These are phyloP conservation scores for Schoenoplectus tabernaemontani DNA, from an alignment of 202 grass and related monocot species.

Conservation along the genomic window DNA sequence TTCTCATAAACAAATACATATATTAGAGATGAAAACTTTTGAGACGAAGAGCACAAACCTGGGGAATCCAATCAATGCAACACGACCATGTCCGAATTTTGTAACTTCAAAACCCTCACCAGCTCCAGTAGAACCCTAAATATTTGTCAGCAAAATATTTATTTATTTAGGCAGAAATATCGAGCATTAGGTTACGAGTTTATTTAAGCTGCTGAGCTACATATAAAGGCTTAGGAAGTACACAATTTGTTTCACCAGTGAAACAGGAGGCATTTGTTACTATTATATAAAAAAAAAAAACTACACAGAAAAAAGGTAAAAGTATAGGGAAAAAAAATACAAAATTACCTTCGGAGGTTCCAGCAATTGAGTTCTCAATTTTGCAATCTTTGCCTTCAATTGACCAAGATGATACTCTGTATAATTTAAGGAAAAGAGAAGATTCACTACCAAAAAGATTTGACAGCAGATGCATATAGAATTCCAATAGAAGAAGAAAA, in stretches of 20 bases:
- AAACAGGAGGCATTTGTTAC: too few species aligned
- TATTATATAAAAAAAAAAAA: too few species aligned
- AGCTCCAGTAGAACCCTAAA: slow-evolving; percentile 79
- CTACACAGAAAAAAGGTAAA: background rate
- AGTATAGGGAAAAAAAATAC: background rate
- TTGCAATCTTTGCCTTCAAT: slow-evolving; percentile 95
- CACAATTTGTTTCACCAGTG: too few species aligned
- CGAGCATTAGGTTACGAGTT: background rate
- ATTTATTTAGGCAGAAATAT: background rate
- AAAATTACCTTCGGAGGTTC: slow-evolving; percentile 95
- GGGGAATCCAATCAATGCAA: slow-evolving; percentile 97
- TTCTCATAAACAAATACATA: background rate
- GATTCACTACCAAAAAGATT: background rate
- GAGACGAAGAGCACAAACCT: slow-evolving; percentile 47
- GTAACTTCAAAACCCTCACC: slow-evolving; percentile 99
- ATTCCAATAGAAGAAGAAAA: background rate
- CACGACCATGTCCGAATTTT: slow-evolving; percentile 96
- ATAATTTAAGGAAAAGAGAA: background rate
- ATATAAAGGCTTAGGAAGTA: background rate
- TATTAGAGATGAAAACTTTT: background rate
- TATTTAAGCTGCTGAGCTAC: background rate
- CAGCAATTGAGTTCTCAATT: slow-evolving; percentile 92
- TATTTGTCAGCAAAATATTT: slow-evolving; percentile 12
- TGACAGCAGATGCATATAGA: background rate
- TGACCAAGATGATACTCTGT: slow-evolving; percentile 99